Base-by-base conservation (phyloP, 805 yeast species). In the Monosporozyma aquatica region DNA sequence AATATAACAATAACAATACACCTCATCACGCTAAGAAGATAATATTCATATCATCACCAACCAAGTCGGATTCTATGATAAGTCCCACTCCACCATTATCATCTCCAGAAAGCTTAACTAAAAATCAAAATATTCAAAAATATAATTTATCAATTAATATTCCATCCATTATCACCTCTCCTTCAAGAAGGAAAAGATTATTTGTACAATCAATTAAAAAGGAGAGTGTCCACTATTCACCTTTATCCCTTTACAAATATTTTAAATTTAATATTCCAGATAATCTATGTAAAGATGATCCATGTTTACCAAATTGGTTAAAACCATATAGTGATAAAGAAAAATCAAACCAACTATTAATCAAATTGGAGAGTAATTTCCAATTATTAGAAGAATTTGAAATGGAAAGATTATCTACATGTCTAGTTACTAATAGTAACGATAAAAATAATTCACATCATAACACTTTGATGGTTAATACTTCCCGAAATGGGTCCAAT, bases 351-450 rank as follows among this genome's bases (percentile, higher is more conserved):
- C 32, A 41, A 2, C 45, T 53, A 3, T 47, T 67, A 28, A 44
- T 55, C 11, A 47, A 55, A 29, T 50, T 65, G 27, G 54, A 62
- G 23, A 40, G 49, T 5, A 58, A 59, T 22, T 66, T 64, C 44
- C 69, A 66, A 48, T 45, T 45, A 21, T 45, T 64, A 41, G 72
- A 67, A 49, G 58, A 59, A 28, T 53, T 59, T 25, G 66, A 61
- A 44, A 48, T 51, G 30, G 41, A 51, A 41, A 47, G 66, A 41
- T 41, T 61, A 27, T 54, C 58, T 37, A 51, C 50, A 11, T 56
- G 63, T 35, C 38, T 61, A 32, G 6, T 26, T 11, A 25, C 18
- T 13, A 21, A 18, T 10, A 25, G 26, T 10, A 20, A 27, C 22
- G 20, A 26, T 36, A 21, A 25, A 21, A 24, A n/a, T 18, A 24